phyloP scores from a whole-genome alignment of 805 yeast species.

The Zygosaccharomyces kombuchaensis region DNA sequence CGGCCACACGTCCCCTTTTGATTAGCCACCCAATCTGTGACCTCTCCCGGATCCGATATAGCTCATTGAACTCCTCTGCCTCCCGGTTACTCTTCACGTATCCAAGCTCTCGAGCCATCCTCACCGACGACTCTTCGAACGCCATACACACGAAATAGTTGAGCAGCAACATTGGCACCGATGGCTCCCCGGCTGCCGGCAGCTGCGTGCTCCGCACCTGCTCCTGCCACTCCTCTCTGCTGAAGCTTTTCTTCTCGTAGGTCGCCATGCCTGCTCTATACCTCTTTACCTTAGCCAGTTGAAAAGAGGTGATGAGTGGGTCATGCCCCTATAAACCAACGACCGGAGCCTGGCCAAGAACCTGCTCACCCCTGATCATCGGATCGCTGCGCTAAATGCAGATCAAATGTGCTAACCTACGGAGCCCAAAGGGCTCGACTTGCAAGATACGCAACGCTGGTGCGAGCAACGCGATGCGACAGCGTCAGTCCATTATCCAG shows the following conservation, averaged over 20 bases:
- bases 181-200: constrained; percentile 32
- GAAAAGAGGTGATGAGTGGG: background rate
- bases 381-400: constrained; percentile 5
- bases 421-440: background rate
- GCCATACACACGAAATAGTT: constrained; percentile 78
- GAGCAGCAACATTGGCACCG: constrained; percentile 45
- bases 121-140: constrained; percentile 59
- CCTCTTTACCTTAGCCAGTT: constrained; percentile 1
- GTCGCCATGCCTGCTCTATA: background rate
- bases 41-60: constrained; percentile 29
- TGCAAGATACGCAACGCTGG: background rate
- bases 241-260: constrained; percentile 23
- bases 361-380: constrained; percentile 1
- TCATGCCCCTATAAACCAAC: background rate
- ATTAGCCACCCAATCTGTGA: constrained; percentile 24
- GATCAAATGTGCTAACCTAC: background rate
- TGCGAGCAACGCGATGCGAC: background rate
- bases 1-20: constrained; percentile 25
- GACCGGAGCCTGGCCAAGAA: background rate
- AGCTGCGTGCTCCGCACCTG: constrained; percentile 19
- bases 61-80: constrained; percentile 29
- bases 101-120: constrained; percentile 56
- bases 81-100: constrained; percentile 24
- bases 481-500: background rate
- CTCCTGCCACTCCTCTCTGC: constrained; percentile 30